Evolutionary conservation across 306 rosid genomes (phyloP), one percentile per base, ranked within the genome.

Genomic region (Quercus engelmannii): DNA sequence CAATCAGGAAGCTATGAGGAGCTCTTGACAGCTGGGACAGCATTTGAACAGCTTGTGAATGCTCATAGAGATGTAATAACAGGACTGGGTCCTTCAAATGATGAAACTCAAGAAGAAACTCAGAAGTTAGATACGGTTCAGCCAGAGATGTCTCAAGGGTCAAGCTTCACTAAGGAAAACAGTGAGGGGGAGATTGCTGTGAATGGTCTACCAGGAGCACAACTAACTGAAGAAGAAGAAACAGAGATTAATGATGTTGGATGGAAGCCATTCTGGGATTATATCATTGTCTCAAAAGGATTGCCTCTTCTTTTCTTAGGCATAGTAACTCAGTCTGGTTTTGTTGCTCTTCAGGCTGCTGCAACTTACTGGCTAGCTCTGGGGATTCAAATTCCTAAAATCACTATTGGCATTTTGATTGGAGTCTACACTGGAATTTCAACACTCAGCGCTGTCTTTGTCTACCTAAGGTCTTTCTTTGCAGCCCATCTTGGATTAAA

Each of bases 1-100:
- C 87, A 89, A 76, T 83, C 86, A 6, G 90, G 92, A 71, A 85
- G 86, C 75, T 81, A 87, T 79, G 87, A 57, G 65, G 87, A 80
- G 6, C 83, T 85, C 25, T 49, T 89, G 63, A 87, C 76, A 10
- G 77, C 70, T 21, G 90, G 90, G 85, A 81, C 81, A 20, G 67
- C 87, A 57, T 89, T 89, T 61, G 82, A 89, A 69, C 82, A 87
- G 62, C 90, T 87, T 51, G 87, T 89, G 75, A 83, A 79, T 77
- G 92, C 90, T 78, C 90, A 89, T 54, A 87, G 46, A 64, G 90
- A 87, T 78, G 70, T 83, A 10, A 63, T 87, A 58, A 74, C 82
- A 9, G 78, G 70, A 26, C 61, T 83, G 5, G 84, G 43, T 20
- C 71, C 31, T 69, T 75, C 75, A 7, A 64, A 12, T 2, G 2